Base-by-base conservation (phyloP, 768 basidiomycete genomes). In the Pisolithus albus region DNA sequence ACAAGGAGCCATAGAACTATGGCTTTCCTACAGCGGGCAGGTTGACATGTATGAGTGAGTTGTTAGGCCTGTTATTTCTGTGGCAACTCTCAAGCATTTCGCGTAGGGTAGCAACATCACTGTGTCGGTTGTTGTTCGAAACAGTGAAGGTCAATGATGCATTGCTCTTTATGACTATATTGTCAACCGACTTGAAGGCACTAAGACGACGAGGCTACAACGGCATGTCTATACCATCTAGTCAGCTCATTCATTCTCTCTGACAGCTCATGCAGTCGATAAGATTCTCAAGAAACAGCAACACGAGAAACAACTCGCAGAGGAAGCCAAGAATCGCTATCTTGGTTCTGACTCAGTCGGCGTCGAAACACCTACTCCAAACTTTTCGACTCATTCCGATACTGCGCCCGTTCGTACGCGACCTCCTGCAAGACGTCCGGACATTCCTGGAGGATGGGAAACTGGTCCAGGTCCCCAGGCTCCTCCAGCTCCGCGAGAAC, bases 11-110 rank as follows among this genome's bases (percentile, higher is more conserved):
- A 80, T 91, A 34, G 77, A 86, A 45, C 65, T 97, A 23, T 89
- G 86, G 78, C 72, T 94, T 32, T 86, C 89, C 6, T 75, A 75
- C n/a, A 81, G 82, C 53, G 72, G 84, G 1, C 79, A 86, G 56
- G 74, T 89, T 41, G 91, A 97, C 60, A 88, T 94, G 80, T 97
- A 88, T 61, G 94, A 96, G 91, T 92, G 61, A 72, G 90, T 81
- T 24, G 1, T 15, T 30, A 21, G 5, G 4, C 0, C n/a, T 41
- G 36, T 28, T 5, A 34, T 13, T 32, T 10, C 46, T 23, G 42
- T 19, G 30, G 46, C 23, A 6, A 37, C n/a, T 50, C 44, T 46
- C 39, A 51, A 51, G 16, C 10, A 18, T 51, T 50, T 51, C 42
- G 37, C 32, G 43, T 46, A 94, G 92, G 66, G 84, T 98, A 13